phyloP scores from a whole-genome alignment of 2,329 filamentous ascomycete genomes.

The Gnomoniopsis smithogilvyi region DNA sequence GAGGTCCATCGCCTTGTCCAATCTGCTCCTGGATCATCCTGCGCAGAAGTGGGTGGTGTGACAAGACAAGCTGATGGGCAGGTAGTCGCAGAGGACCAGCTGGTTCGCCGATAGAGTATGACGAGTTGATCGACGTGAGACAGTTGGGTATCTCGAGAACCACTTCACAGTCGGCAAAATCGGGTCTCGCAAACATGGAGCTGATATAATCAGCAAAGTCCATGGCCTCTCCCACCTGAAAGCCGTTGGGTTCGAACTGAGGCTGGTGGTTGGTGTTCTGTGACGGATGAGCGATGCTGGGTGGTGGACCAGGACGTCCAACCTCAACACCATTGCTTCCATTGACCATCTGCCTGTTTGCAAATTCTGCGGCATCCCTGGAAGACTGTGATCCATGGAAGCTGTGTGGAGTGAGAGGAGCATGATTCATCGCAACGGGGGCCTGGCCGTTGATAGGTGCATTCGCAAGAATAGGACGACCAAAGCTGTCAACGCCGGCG shows the following conservation, averaged over 20 bases:
- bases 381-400: conserved; percentile 61
- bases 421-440: conserved; percentile 36
- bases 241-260: conserved; percentile 8
- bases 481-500: conserved; percentile 34
- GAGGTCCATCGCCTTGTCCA: conserved; percentile 25
- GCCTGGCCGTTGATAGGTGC: conserved; percentile 32
- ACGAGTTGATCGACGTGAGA: conserved; percentile 16
- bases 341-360: conserved; percentile 6
- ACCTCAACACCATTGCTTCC: conserved; percentile 12
- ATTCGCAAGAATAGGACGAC: conserved; percentile 30
- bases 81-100: conserved; percentile 40
- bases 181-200: conserved; percentile 32
- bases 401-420: conserved; percentile 56
- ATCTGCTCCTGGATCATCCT: conserved; percentile 28
- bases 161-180: conserved; percentile 40
- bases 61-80: conserved; percentile 54
- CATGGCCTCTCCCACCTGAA: conserved; percentile 12
- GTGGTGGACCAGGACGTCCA: conserved; percentile 11
- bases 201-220: conserved; percentile 13
- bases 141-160: conserved; percentile 37
- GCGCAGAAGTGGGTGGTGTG: conserved; percentile 44
- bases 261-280: conserved; percentile 18
- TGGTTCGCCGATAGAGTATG: conserved; percentile 19
- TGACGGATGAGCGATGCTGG: conserved; percentile 24
- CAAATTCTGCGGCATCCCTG: conserved; percentile 34